These are phyloP conservation scores for Elsinoe australis DNA, from an alignment of 2,329 filamentous ascomycete genomes.

Conservation along the genomic window DNA sequence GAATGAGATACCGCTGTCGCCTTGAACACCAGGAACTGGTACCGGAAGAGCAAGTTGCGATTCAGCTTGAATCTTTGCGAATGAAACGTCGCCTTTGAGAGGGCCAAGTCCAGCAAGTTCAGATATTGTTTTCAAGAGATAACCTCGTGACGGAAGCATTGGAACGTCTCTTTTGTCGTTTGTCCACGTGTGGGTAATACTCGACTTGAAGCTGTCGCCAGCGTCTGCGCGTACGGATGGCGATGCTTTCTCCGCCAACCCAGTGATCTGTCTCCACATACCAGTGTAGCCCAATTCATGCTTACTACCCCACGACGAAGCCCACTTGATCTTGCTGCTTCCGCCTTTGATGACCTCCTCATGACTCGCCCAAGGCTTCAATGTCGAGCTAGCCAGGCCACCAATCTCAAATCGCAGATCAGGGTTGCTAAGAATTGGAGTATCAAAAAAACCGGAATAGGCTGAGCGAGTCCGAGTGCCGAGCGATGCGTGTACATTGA, in stretches of 20 bases:
- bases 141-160: slow-evolving; percentile 74
- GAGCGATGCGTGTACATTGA: slow-evolving; percentile 78
- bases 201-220: slow-evolving; percentile 84
- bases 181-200: slow-evolving; percentile 71
- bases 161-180: slow-evolving; percentile 77
- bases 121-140: slow-evolving; percentile 66
- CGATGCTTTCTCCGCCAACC: slow-evolving; percentile 65
- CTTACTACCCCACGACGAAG: slow-evolving; percentile 49
- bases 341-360: slow-evolving; percentile 80
- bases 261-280: slow-evolving; percentile 82
- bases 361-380: slow-evolving; percentile 89
- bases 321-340: slow-evolving; percentile 68
- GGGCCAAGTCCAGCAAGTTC: slow-evolving; percentile 85
- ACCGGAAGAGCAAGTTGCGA: slow-evolving; percentile 68
- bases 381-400: slow-evolving; percentile 70
- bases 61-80: slow-evolving; percentile 86
- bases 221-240: slow-evolving; percentile 76
- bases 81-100: slow-evolving; percentile 82
- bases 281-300: slow-evolving; percentile 76
- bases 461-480: slow-evolving; percentile 87
- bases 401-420: slow-evolving; percentile 72
- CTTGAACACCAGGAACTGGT: slow-evolving; percentile 58
- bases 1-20: slow-evolving; percentile 69
- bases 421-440: slow-evolving; percentile 76
- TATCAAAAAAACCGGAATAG: slow-evolving; percentile 78